These are phyloP conservation scores for Solanum medicagineum DNA, from an alignment of 257 asterid species.

Conservation along the genomic window DNA sequence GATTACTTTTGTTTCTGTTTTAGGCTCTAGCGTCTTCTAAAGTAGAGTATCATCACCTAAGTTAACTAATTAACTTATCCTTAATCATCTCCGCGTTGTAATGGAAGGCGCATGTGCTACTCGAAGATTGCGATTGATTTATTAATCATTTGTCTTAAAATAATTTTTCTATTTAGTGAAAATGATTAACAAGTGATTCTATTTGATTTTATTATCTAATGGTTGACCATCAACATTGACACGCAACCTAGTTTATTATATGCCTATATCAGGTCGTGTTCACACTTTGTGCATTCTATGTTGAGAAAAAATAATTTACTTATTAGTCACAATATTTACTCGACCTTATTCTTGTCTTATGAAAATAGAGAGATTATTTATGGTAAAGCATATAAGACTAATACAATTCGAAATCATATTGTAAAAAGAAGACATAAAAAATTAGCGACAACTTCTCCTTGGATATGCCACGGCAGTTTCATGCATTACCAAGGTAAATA, in stretches of 20 bases:
- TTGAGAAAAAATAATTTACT: not conserved
- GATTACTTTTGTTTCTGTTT: not conserved
- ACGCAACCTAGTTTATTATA: not conserved
- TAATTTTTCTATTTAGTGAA: not conserved
- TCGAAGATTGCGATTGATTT: not conserved
- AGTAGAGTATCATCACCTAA: not conserved
- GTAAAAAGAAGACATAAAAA: not conserved
- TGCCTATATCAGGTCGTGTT: not conserved
- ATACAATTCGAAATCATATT: not conserved
- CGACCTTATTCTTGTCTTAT: accelerated
- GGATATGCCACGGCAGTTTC: not conserved
- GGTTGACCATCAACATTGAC: not conserved
- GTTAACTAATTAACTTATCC: not conserved
- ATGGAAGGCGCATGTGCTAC: not conserved
- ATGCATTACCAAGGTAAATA: not conserved
- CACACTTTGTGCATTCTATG: not conserved
- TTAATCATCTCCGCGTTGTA: not conserved
- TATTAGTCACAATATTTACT: not conserved
- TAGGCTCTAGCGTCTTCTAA: not conserved
- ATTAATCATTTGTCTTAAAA: not conserved
- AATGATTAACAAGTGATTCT: not conserved
- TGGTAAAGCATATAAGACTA: not conserved
- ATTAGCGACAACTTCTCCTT: not conserved
- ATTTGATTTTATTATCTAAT: not conserved
- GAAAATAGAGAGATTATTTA: not conserved